Conservation (phyloP, 2,329 filamentous ascomycete genomes). For the Ophiostoma tasmaniense region DNA sequence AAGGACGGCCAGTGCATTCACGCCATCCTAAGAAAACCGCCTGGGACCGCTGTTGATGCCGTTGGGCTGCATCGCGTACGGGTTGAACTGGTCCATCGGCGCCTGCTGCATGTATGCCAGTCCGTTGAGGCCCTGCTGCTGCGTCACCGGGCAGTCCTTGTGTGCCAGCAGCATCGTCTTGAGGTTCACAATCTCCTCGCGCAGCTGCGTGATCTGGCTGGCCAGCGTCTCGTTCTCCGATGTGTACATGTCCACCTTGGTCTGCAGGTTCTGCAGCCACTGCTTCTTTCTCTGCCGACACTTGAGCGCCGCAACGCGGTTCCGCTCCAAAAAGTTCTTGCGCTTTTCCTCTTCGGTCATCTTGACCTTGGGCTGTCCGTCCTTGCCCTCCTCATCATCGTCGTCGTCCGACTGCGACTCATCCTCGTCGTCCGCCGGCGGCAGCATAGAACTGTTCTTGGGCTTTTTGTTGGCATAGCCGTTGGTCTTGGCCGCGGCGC, state of each 20-base stretch:
- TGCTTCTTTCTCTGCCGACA: conserved; percentile 98
- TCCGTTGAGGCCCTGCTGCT: conserved; percentile 61
- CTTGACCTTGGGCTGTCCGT: conserved; percentile 59
- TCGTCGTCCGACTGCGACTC: conserved; percentile 34
- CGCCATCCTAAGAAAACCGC: conserved; percentile 41
- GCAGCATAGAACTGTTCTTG: conserved; percentile 38
- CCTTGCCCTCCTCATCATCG: conserved; percentile 44
- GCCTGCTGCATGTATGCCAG: conserved; percentile 43
- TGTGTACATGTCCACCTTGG: conserved; percentile 88
- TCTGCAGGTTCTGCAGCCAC: conserved; percentile 90
- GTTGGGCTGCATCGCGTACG: conserved; percentile 33
- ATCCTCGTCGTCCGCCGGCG: conserved; percentile 16
- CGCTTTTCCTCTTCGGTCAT: conserved; percentile 99
- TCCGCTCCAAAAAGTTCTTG: conserved; percentile 94
- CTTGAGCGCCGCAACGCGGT: conserved; percentile 90
- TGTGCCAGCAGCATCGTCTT: conserved; percentile 89
- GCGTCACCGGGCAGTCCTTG: conserved; percentile 90
- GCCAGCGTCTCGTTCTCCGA: conserved; percentile 84
- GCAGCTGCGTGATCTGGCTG: conserved; percentile 70
- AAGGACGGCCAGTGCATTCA: too few species aligned
- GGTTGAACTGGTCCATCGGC: conserved; percentile 45
- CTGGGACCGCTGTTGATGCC: conserved; percentile 27
- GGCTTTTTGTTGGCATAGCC: conserved; percentile 59
- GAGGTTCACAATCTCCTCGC: conserved; percentile 89
- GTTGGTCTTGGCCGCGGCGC: conserved; percentile 54